These are phyloP conservation scores for Tylopilus sp. DNA, from an alignment of 768 basidiomycete genomes.

Conservation along the genomic window DNA sequence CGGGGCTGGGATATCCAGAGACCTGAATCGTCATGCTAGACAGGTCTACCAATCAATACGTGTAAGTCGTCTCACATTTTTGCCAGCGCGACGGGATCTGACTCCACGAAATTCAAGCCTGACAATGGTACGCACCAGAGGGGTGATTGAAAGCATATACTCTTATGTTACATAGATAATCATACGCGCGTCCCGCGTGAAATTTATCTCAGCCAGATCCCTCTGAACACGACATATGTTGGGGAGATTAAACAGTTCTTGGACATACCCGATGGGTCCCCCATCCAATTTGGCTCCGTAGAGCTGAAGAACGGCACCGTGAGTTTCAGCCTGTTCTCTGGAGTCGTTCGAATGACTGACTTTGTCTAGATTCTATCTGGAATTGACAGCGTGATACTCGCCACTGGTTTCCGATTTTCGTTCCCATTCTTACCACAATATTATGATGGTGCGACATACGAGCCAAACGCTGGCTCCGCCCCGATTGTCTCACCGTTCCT, in stretches of 20 bases:
- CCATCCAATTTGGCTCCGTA: constrained; percentile 13
- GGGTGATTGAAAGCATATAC: neutral
- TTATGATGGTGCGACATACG: constrained; percentile 10
- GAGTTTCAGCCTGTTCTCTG: neutral
- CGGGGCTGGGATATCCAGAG: constrained; percentile 12
- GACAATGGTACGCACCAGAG: neutral
- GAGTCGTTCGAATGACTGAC: neutral
- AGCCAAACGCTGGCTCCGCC: neutral
- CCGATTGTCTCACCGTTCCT: constrained; percentile 1
- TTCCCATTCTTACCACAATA: constrained; percentile 18
- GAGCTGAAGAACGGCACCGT: constrained; percentile 17
- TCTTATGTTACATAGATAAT: neutral
- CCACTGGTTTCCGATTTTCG: constrained; percentile 12
- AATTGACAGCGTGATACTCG: constrained; percentile 9
- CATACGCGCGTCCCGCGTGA: neutral
- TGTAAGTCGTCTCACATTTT: neutral
- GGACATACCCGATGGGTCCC: neutral
- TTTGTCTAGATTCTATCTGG: neutral
- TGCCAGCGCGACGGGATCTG: neutral
- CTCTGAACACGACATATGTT: constrained; percentile 8
- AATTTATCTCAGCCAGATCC: neutral
- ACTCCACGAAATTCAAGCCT: neutral
- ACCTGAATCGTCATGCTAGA: constrained; percentile 7
- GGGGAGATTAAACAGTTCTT: constrained; percentile 14
- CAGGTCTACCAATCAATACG: constrained; percentile 12